phyloP scores from a whole-genome alignment of 495 filamentous ascomycete species.

The Annulohypoxylon bovei region DNA sequence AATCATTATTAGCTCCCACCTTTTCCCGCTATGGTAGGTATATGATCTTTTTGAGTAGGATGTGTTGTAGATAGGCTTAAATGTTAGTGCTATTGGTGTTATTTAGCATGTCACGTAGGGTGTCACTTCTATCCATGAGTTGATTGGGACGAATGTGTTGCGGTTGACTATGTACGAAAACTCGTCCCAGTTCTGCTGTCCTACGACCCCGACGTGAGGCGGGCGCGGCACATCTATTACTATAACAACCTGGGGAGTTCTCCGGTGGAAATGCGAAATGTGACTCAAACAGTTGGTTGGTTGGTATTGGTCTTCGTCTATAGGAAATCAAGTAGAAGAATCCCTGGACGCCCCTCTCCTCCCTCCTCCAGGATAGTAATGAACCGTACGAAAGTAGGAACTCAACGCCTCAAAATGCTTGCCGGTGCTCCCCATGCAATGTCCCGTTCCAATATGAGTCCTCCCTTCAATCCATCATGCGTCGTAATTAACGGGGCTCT shows the following conservation, averaged over 20 bases:
- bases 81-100: no score
- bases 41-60: no score
- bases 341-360: slow-evolving; percentile 17
- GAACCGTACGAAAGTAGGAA: slow-evolving; percentile 29
- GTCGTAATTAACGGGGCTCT: slow-evolving; percentile 18
- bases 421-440: slow-evolving; percentile 37
- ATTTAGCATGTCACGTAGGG: neutral
- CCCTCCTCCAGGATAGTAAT: slow-evolving; percentile 14
- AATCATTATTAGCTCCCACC: no score
- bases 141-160: neutral
- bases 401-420: slow-evolving; percentile 42
- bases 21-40: no score
- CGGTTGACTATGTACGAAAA: neutral
- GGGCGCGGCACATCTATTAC: neutral
- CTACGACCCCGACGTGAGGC: neutral
- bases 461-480: slow-evolving; percentile 17
- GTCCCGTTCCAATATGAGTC: slow-evolving; percentile 15
- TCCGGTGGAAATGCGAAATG: neutral
- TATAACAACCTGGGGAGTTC: neutral
- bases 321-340: slow-evolving; percentile 25
- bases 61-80: no score
- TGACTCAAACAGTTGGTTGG: neutral
- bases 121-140: neutral
- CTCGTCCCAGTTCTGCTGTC: neutral
- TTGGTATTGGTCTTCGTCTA: slow-evolving; percentile 25